Evolutionary conservation across 768 basidiomycete genomes (phyloP).

Genomic region (Agaricus bisporus): DNA sequence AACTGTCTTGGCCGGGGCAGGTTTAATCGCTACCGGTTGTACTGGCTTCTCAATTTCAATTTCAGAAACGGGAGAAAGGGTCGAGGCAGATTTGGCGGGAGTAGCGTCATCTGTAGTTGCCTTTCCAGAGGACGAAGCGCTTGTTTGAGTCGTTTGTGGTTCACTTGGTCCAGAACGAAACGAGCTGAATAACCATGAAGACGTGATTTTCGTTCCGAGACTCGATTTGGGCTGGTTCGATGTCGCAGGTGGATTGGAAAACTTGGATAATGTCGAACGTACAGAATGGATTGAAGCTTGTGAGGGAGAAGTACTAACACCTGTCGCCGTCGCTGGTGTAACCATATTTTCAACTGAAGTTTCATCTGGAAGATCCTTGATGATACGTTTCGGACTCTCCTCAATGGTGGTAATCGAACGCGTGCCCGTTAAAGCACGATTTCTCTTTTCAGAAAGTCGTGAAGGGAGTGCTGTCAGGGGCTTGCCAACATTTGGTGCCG

Average conservation of each 20-base stretch:
- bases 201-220: conserved; percentile 54
- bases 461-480: conserved; percentile 31
- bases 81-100: conserved; percentile 22
- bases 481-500: conserved; percentile 18
- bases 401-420: conserved; percentile 57
- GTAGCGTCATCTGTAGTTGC: conserved; percentile 21
- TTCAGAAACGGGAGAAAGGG: conserved; percentile 20
- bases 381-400: conserved; percentile 54
- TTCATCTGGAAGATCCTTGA: conserved; percentile 47
- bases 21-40: conserved; percentile 39
- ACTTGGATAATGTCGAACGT: conserved; percentile 36
- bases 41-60: conserved; percentile 18
- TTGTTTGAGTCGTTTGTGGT: conserved; percentile 53
- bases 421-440: conserved; percentile 41
- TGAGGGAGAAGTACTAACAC: conserved; percentile 57
- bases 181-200: conserved; percentile 76
- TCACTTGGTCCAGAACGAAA: conserved; percentile 63
- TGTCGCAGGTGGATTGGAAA: conserved; percentile 12
- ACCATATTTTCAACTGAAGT: conserved; percentile 20
- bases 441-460: conserved; percentile 40
- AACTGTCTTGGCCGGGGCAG: conserved; percentile 32
- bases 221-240: conserved; percentile 28
- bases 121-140: conserved; percentile 36
- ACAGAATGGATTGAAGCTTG: conserved; percentile 59
- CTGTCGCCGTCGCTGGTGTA: conserved; percentile 19